phyloP scores from a whole-genome alignment of 176 grass and related monocot genomes.

The Oryza glumipatula region DNA sequence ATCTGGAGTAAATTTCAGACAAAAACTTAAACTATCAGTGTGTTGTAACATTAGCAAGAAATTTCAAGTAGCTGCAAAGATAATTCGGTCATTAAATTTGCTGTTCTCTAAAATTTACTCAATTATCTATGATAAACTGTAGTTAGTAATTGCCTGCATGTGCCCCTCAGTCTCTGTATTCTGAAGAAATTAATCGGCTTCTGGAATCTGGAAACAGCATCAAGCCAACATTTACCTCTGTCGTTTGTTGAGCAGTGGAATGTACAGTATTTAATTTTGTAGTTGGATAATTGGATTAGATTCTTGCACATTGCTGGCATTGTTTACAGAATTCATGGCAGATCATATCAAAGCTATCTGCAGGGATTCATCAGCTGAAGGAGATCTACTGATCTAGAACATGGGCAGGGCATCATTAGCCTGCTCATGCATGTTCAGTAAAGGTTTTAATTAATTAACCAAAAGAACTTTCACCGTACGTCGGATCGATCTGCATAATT shows the following conservation, averaged over 20 bases:
- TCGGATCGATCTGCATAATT: conserved; percentile 24
- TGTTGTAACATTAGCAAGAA: too few species aligned
- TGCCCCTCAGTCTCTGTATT: neutral
- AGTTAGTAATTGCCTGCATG: neutral
- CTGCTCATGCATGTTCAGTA: conserved; percentile 11
- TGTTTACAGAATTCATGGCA: neutral
- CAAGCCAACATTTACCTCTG: neutral
- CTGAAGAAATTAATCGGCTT: neutral
- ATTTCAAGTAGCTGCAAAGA: too few species aligned
- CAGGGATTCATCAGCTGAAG: neutral
- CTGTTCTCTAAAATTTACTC: too few species aligned
- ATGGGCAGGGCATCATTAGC: conserved; percentile 31
- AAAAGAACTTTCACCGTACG: conserved; percentile 19
- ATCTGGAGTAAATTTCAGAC: too few species aligned
- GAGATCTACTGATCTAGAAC: conserved; percentile 38
- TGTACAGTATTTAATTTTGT: neutral
- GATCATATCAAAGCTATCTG: neutral
- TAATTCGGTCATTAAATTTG: too few species aligned
- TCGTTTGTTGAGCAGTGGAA: neutral
- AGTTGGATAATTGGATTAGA: neutral
- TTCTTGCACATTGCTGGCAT: neutral
- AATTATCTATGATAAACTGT: neutral
- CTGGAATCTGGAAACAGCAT: neutral
- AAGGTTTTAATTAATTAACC: neutral
- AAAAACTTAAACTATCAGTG: too few species aligned